phyloP scores from a whole-genome alignment of 2,329 filamentous ascomycete species.

The Botryotinia convoluta region DNA sequence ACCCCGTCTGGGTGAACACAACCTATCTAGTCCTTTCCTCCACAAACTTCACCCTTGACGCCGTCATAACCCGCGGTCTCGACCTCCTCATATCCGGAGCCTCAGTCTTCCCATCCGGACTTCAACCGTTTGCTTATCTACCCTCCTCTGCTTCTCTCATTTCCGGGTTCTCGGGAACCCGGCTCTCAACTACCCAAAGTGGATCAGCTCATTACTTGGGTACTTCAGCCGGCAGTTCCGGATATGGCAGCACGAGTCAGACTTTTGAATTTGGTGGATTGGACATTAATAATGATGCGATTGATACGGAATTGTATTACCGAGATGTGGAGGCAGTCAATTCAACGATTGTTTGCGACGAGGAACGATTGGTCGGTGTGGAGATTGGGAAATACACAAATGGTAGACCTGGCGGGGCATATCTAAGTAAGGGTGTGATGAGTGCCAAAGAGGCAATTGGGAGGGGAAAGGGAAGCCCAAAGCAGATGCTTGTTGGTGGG shows the following conservation, averaged over 20 bases:
- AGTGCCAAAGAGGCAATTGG: constrained; percentile 40
- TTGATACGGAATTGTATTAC: constrained; percentile 45
- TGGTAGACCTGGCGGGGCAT: constrained; percentile 16
- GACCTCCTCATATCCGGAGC: constrained; percentile 45
- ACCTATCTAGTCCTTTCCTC: constrained; percentile 45
- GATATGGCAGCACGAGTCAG: constrained; percentile 57
- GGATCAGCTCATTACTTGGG: constrained; percentile 57
- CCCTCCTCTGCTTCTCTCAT: constrained; percentile 28
- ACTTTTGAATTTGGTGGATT: constrained; percentile 52
- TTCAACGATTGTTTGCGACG: constrained; percentile 50
- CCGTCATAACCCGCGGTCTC: constrained; percentile 49
- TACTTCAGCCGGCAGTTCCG: constrained; percentile 47
- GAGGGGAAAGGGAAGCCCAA: constrained; percentile 38
- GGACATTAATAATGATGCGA: constrained; percentile 30
- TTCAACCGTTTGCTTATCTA: constrained; percentile 53
- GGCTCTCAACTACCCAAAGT: constrained; percentile 52
- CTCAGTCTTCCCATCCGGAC: constrained; percentile 56
- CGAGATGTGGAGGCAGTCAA: constrained; percentile 56
- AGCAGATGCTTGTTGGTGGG: constrained; percentile 30
- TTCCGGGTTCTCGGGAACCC: constrained; percentile 40
- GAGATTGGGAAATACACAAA: constrained; percentile 25
- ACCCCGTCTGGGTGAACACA: constrained; percentile 59
- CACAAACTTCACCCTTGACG: constrained; percentile 49
- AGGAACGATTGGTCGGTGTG: constrained; percentile 41
- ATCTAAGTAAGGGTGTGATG: constrained; percentile 23